These are phyloP conservation scores for Dryas alaskensis DNA, from an alignment of 306 rosid genomes.

Conservation along the genomic window DNA sequence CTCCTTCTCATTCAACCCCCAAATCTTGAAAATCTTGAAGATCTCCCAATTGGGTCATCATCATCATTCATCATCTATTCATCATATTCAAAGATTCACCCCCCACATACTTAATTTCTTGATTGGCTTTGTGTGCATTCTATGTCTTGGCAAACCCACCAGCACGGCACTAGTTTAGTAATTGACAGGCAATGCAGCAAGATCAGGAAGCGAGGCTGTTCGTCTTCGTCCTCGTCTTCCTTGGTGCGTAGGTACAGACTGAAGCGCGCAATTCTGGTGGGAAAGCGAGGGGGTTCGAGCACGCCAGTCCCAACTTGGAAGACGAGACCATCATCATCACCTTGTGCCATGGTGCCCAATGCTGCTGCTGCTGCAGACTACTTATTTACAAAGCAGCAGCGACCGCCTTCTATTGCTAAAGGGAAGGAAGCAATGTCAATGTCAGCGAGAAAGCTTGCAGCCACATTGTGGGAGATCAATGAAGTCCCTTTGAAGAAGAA, in stretches of 20 bases:
- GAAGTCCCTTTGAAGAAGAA: conserved; percentile 42
- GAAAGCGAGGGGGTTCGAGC: conserved; percentile 54
- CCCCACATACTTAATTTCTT: too few relatives aligned
- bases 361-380: neutral
- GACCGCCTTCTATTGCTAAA: conserved; percentile 12
- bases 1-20: conserved; percentile 14
- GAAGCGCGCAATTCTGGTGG: conserved; percentile 52
- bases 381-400: neutral
- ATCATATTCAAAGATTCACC: too few relatives aligned
- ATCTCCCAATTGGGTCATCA: conserved; percentile 5
- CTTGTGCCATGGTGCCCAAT: conserved; percentile 1
- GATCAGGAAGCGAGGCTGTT: conserved; percentile 63
- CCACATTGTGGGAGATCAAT: conserved; percentile 77
- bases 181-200: conserved; percentile 41
- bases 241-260: conserved; percentile 48
- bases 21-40: conserved; percentile 29
- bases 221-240: conserved; percentile 59
- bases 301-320: conserved; percentile 80
- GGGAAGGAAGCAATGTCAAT: conserved; percentile 39
- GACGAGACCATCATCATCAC: conserved; percentile 26
- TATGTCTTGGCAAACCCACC: conserved; percentile 50
- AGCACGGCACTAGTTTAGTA: conserved; percentile 3
- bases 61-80: too few relatives aligned
- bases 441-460: conserved; percentile 78
- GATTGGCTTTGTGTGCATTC: conserved; percentile 5